These are phyloP conservation scores for Phytophthora idaei DNA, from an alignment of 352 stramenopile species.

Conservation along the genomic window DNA sequence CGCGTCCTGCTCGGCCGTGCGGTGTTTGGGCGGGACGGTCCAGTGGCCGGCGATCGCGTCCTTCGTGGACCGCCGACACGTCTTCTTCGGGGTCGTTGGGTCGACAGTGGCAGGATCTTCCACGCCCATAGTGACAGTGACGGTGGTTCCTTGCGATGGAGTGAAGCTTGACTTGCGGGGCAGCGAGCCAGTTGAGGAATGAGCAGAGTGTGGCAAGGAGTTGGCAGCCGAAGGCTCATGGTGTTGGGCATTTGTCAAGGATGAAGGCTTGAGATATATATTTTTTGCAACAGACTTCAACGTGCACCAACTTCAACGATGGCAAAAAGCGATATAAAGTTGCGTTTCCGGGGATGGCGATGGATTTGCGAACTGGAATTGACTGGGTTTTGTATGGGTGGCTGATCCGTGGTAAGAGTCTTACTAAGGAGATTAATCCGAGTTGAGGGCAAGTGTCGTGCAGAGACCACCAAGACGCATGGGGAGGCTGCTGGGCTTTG, in stretches of 20 bases:
- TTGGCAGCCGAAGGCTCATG: conserved; percentile 5
- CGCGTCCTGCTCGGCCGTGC: conserved; percentile 50
- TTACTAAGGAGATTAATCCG: conserved; percentile 15
- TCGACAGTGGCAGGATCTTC: conserved; percentile 20
- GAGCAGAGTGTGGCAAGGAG: conserved; percentile 6
- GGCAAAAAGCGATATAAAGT: conserved; percentile 35
- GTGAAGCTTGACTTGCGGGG: conserved; percentile 15
- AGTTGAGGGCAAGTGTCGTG: conserved; percentile 12
- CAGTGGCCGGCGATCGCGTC: conserved; percentile 46
- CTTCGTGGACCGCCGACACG: conserved; percentile 38
- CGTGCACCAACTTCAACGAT: conserved; percentile 30
- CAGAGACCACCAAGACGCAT: background rate
- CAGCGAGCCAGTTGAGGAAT: conserved; percentile 40
- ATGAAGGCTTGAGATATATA: background rate
- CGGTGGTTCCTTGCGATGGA: background rate
- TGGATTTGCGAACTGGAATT: background rate
- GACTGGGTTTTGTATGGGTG: conserved; percentile 1
- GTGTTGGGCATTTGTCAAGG: background rate
- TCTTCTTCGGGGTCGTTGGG: conserved; percentile 22
- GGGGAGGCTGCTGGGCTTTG: background rate
- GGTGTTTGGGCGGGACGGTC: conserved; percentile 51
- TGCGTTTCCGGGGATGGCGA: conserved; percentile 27
- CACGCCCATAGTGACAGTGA: conserved; percentile 30
- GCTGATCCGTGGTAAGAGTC: conserved; percentile 17
- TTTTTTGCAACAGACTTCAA: conserved; percentile 17